Evolutionary conservation across 1,284 basidiomycete species (phyloP).

Genomic region (Ganoderma multipileum): DNA sequence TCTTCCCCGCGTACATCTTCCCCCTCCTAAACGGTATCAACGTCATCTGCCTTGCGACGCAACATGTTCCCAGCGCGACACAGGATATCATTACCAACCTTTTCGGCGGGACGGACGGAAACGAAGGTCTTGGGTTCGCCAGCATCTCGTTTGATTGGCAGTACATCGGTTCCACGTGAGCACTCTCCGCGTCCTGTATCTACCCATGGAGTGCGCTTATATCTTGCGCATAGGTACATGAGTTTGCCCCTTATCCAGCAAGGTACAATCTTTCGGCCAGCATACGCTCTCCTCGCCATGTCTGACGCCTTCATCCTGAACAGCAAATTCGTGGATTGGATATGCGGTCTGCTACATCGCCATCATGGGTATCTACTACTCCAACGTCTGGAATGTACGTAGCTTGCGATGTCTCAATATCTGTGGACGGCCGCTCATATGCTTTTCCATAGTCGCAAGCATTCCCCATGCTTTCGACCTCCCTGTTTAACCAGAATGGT

Average conservation of each 20-base stretch:
- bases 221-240: slow-evolving; percentile 45
- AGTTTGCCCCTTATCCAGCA: slow-evolving; percentile 59
- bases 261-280: slow-evolving; percentile 42
- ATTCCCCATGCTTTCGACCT: slow-evolving; percentile 70
- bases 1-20: slow-evolving; percentile 69
- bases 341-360: slow-evolving; percentile 59
- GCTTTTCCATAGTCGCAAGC: slow-evolving; percentile 47
- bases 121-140: slow-evolving; percentile 68
- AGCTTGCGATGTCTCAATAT: slow-evolving; percentile 5
- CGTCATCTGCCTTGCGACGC: slow-evolving; percentile 62
- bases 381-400: slow-evolving; percentile 63
- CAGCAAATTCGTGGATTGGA: slow-evolving; percentile 66
- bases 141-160: slow-evolving; percentile 69
- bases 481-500: slow-evolving; percentile 64
- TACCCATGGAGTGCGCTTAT: background rate
- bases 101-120: slow-evolving; percentile 66
- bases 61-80: slow-evolving; percentile 49
- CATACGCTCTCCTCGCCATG: background rate
- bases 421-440: background rate
- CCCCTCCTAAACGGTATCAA: slow-evolving; percentile 63
- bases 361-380: slow-evolving; percentile 65
- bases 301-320: slow-evolving; percentile 14
- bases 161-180: slow-evolving; percentile 62
- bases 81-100: slow-evolving; percentile 64
- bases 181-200: slow-evolving; percentile 19